Percentiles rank a stretch among this genome's conserved stretches.
These are phyloP conservation scores for Anthracocystis walkeri DNA, from an alignment of 1,284 basidiomycete genomes.

Conservation along the genomic window DNA sequence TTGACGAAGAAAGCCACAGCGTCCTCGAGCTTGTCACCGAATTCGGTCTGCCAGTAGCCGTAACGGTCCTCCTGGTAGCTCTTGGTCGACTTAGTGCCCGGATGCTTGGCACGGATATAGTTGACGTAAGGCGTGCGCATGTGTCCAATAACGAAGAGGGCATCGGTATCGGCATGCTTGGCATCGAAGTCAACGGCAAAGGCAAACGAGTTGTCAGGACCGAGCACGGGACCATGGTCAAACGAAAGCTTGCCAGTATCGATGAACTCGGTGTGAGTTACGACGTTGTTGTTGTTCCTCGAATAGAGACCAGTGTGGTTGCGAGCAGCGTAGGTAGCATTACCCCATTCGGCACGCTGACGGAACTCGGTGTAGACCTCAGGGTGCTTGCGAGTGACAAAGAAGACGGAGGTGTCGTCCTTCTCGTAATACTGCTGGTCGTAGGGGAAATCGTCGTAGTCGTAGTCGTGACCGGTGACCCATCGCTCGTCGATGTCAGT, in stretches of 20 bases:
- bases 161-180: constrained; percentile 53
- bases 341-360: constrained; percentile 69
- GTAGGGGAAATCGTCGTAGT: constrained; percentile 58
- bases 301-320: constrained; percentile 54
- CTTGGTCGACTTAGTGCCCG: constrained; percentile 45
- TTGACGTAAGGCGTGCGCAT: constrained; percentile 63
- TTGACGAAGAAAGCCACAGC: constrained; percentile 72
- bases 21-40: constrained; percentile 67
- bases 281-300: constrained; percentile 66
- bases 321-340: constrained; percentile 59
- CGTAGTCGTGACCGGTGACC: constrained; percentile 66
- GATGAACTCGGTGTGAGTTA: constrained; percentile 62
- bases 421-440: constrained; percentile 50
- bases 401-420: constrained; percentile 55
- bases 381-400: constrained; percentile 57
- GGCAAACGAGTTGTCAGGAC: constrained; percentile 65
- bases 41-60: constrained; percentile 65
- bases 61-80: constrained; percentile 63
- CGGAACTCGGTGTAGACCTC: constrained; percentile 62
- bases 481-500: constrained; percentile 65
- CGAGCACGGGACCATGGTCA: constrained; percentile 54
- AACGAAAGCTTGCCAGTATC: constrained; percentile 53
- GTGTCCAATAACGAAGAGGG: constrained; percentile 62
- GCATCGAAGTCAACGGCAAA: constrained; percentile 63
- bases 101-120: constrained; percentile 56